phyloP scores from a whole-genome alignment of 139 green algal species.

The Chlamydomonas urium region DNA sequence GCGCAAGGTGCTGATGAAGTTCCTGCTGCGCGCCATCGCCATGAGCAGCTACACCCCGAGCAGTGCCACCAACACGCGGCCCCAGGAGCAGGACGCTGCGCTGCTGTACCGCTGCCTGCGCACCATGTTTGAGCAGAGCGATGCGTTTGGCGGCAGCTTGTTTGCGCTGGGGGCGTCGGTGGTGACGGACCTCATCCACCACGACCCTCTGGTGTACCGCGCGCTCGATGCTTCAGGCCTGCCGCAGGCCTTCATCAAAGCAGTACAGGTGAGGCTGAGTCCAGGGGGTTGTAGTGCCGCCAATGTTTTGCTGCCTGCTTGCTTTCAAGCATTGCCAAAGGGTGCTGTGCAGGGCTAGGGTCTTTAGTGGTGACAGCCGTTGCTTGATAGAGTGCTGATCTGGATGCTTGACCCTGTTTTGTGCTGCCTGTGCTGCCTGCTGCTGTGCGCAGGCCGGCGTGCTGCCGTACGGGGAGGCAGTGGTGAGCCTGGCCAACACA shows the following conservation, averaged over 20 bases:
- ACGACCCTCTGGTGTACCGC: conserved; percentile 84
- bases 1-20: conserved; percentile 74
- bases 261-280: conserved; percentile 16
- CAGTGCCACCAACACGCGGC: conserved; percentile 30
- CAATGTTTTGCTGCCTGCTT: too few species aligned
- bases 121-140: conserved; percentile 62
- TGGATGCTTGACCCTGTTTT: neutral
- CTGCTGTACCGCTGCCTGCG: conserved; percentile 50
- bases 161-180: conserved; percentile 85
- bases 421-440: neutral
- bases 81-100: conserved; percentile 27
- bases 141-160: conserved; percentile 81
- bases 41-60: conserved; percentile 72
- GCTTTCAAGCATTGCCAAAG: too few species aligned
- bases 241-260: conserved; percentile 43
- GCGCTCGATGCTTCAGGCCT: conserved; percentile 71
- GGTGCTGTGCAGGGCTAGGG: too few species aligned
- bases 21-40: conserved; percentile 77
- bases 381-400: neutral
- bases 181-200: conserved; percentile 86
- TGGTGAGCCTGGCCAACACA: conserved; percentile 71
- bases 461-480: conserved; percentile 67
- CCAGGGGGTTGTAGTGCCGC: neutral
- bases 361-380: too few species aligned
- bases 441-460: conserved; percentile 47